These are phyloP conservation scores for Leptodermis oblonga DNA, from an alignment of 257 asterid genomes.

Conservation along the genomic window DNA sequence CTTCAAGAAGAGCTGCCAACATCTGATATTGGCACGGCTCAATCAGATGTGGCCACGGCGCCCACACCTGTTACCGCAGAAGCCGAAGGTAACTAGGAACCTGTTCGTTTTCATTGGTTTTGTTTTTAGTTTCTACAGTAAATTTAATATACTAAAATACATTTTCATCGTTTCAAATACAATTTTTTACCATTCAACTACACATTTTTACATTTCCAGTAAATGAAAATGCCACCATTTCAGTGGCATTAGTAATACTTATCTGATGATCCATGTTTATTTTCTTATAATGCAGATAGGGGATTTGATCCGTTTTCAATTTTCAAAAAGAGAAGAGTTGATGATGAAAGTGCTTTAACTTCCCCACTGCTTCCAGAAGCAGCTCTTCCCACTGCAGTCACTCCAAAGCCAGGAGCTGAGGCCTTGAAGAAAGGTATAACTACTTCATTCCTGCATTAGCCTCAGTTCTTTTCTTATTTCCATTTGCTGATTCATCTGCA, in stretches of 20 bases:
- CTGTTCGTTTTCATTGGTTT: no score
- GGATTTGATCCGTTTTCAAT: neutral
- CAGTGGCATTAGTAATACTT: neutral
- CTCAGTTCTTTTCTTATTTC: neutral
- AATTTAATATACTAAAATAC: no score
- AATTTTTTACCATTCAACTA: no score
- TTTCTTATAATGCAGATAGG: neutral
- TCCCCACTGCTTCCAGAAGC: neutral
- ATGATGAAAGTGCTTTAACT: neutral
- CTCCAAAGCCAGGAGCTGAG: neutral
- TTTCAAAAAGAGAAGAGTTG: slow-evolving; percentile 1
- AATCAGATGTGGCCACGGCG: neutral
- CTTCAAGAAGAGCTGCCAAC: slow-evolving; percentile 10
- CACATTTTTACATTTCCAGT: no score
- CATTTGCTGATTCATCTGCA: neutral
- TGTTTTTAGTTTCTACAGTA: no score
- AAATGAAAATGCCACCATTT: neutral
- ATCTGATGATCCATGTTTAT: neutral
- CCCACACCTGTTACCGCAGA: neutral
- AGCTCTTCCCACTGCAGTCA: neutral
- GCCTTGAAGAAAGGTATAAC: neutral
- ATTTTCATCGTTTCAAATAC: no score
- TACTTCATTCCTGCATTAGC: neutral
- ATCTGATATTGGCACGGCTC: neutral
- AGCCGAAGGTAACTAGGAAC: slow-evolving; percentile 12